A percentile compares a stretch with the other conserved stretches of the same genome.
phyloP scores from a whole-genome alignment of 352 stramenopile genomes.

The Phytophthora constricta region DNA sequence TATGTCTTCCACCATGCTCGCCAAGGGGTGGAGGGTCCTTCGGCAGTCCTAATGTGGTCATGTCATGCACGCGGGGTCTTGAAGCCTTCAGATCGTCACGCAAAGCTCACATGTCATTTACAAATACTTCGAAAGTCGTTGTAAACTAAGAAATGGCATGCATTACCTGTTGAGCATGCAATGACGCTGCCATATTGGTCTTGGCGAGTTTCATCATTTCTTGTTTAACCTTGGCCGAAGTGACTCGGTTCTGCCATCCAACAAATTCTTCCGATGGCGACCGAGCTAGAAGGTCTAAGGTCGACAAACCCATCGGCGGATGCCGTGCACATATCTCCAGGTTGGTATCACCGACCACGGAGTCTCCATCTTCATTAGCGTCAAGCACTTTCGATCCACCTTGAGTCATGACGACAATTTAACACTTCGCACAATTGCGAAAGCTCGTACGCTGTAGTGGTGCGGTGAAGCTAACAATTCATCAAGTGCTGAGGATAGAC shows the following conservation, averaged over 20 bases:
- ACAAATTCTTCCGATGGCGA: conserved; percentile 20
- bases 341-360: background rate
- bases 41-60: conserved; percentile 48
- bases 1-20: conserved; percentile 3
- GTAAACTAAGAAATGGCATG: too few species aligned
- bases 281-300: conserved; percentile 66
- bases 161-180: conserved; percentile 17
- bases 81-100: conserved; percentile 13
- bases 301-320: conserved; percentile 49
- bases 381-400: background rate
- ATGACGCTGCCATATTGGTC: conserved; percentile 15
- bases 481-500: conserved; percentile 17
- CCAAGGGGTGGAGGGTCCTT: conserved; percentile 30
- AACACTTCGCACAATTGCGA: background rate
- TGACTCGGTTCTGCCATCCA: conserved; percentile 1
- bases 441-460: too few species aligned
- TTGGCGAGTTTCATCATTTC: conserved; percentile 57
- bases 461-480: background rate
- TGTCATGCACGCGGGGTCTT: conserved; percentile 34
- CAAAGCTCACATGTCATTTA: background rate
- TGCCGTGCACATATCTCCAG: conserved; percentile 35
- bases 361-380: too few species aligned
- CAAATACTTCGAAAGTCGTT: background rate
- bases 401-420: conserved; percentile 9
- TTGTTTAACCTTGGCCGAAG: conserved; percentile 37